Base-by-base conservation (phyloP, 768 basidiomycete genomes). In the Tephrocybe sp. region DNA sequence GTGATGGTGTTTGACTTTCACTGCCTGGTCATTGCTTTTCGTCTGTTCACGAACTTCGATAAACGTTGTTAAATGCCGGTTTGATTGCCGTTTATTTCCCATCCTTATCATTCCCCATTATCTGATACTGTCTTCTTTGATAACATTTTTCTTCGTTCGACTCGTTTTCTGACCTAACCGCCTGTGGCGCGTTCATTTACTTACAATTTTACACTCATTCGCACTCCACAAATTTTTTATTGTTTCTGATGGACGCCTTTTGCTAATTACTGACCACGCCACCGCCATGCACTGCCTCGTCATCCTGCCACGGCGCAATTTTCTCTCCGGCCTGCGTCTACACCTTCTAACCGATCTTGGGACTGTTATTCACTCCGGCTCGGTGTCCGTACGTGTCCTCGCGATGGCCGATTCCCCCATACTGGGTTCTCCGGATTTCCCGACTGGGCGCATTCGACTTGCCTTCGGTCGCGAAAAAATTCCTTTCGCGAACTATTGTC, bases 211-310 rank as follows among this genome's bases (percentile, higher is more conserved):
- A 12, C 40, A 32, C 26, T 19, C 17, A 1, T 34, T 40, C 9
- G 17, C 13, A n/a, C 12, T 36, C 34, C 8, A 17, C 14, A 14
- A 3, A 35, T 23, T n/a, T 7, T 22, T 20, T 38, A 10, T 36
- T 43, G 10, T 38, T 16, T 38, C 16, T 11, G 30, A 16, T 8
- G 8, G 7, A 9, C 30, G 11, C 13, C 33, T 10, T 19, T 42
- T 16, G 30, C 22, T 16, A 14, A 22, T 20, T 44, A 33, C 30
- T 26, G 4, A 33, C 22, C 33, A 22, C 42, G 45, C 44, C 39
- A 44, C 45, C 31, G 34, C 50, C 38, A 32, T 59, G 56, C 60
- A 59, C 50, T 45, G 60, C 55, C 58, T 48, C 32, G 5, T 11
- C 43, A 17, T 42, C 53, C 17, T 47, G 32, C 44, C 26, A 41